Evolutionary conservation across 2,329 filamentous ascomycete species (phyloP).

Genomic region (Nigrospora oryzae): DNA sequence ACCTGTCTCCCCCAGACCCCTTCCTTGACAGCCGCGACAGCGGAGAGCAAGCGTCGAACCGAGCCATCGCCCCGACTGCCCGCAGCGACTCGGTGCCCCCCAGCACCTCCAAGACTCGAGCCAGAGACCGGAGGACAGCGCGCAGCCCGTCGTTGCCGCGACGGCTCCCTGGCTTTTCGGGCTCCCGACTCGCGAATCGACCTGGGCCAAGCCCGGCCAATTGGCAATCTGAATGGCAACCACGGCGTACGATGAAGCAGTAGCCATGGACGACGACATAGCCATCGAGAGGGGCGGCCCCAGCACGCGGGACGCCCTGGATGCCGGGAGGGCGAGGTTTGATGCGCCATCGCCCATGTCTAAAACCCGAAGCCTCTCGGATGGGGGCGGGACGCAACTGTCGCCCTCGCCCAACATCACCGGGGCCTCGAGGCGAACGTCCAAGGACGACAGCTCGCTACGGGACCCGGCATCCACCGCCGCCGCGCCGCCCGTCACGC

Average conservation of each 20-base stretch:
- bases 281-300: conserved; percentile 1
- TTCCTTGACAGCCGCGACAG: no score
- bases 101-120: no score
- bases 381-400: conserved; percentile 49
- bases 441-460: conserved; percentile 60
- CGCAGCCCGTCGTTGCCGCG: no score
- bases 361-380: conserved; percentile 58
- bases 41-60: no score
- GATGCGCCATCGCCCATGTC: conserved; percentile 26
- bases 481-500: conserved; percentile 52
- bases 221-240: background rate
- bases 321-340: conserved; percentile 11
- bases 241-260: conserved; percentile 13
- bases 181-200: no score
- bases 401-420: conserved; percentile 51
- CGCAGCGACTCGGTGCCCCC: no score
- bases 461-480: conserved; percentile 23
- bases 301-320: conserved; percentile 3
- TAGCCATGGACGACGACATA: conserved; percentile 14
- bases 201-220: no score
- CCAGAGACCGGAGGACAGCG: no score
- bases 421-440: conserved; percentile 43
- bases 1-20: no score
- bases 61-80: no score
- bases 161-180: no score